Base-by-base conservation (phyloP, 1,284 basidiomycete genomes). In the Ceratobasidium sp. region DNA sequence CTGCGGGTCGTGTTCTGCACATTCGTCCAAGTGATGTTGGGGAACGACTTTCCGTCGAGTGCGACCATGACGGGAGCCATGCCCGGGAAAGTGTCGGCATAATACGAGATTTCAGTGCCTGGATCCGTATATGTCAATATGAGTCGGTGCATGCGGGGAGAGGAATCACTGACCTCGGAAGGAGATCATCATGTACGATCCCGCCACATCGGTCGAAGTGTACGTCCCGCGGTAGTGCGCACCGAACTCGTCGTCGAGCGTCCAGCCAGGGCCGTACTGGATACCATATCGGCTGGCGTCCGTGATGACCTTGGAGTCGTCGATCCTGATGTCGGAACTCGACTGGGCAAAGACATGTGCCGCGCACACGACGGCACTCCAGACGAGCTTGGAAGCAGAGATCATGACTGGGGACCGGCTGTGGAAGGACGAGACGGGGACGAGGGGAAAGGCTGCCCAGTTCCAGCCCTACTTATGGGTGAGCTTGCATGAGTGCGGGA, bases 61-160 rank as follows among this genome's bases (percentile, higher is more conserved):
- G 43, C 46, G 41, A 62, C 16, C 12, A 23, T 30, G 10, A n/a
- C 60, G 0, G 45, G 26, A 10, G 26, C 60, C 14, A 5, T 12
- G 14, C 48, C 28, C 23, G 43, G 23, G 14, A 2, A 9, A 2
- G 9, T 50, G 45, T 62, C 43, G 30, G 43, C 60, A n/a, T 62
- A 62, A 16, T 62, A 62, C 5, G 43, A 41, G 28, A 62, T 46
- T 12, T 41, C 21, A 10, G 43, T 62, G 43, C 60, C 60, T 62
- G n/a, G n/a, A 14, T 50, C 14, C 14, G 10, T 23, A 26, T 21
- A 23, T 18, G n/a, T 34, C 21, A 14, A 23, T 21, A 36, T 26
- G 26, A 53, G 28, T 39, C 36, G 36, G 8, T 14, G 8, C 8
- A 39, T 39, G 36, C 5, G 21, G 21, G 26, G 16, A 12, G 52